Evolutionary conservation across 1,139 yeast species (phyloP).

Genomic region (Saccharomyces hybrid): DNA sequence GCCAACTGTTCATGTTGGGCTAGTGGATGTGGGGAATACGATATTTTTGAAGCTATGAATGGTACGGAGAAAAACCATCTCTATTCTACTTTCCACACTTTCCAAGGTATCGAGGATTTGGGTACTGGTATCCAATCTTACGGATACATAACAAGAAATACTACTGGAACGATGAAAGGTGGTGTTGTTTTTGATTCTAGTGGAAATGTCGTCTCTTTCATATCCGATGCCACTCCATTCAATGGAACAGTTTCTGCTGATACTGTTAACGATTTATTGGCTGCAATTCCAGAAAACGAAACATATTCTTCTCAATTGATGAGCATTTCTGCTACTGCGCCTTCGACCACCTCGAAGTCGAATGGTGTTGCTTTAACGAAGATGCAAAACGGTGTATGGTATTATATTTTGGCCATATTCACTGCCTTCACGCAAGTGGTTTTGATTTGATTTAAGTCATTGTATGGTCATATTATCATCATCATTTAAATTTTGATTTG

Average conservation of each 20-base stretch:
- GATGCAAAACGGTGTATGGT: slow-evolving; percentile 16
- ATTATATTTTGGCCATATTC: slow-evolving; percentile 16
- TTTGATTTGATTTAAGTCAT: slow-evolving; percentile 1
- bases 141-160: slow-evolving; percentile 51
- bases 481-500: background rate
- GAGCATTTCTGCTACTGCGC: slow-evolving; percentile 25
- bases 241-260: slow-evolving; percentile 30
- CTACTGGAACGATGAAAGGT: slow-evolving; percentile 47
- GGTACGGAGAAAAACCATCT: slow-evolving; percentile 46
- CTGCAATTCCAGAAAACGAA: slow-evolving; percentile 16
- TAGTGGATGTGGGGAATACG: slow-evolving; percentile 76
- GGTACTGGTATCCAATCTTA: slow-evolving; percentile 50
- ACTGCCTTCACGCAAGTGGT: slow-evolving; percentile 17
- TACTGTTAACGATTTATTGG: slow-evolving; percentile 18
- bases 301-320: slow-evolving; percentile 20
- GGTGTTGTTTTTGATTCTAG: slow-evolving; percentile 61
- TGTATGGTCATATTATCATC: background rate
- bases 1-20: slow-evolving; percentile 67
- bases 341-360: slow-evolving; percentile 20
- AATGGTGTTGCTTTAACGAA: slow-evolving; percentile 13
- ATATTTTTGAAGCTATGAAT: slow-evolving; percentile 61
- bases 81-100: slow-evolving; percentile 63
- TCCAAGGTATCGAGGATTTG: slow-evolving; percentile 58
- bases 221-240: slow-evolving; percentile 49
- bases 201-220: slow-evolving; percentile 53